These are phyloP conservation scores for Amoebophrya sp. DNA, from an alignment of 169 alveolate genomes.

Conservation along the genomic window DNA sequence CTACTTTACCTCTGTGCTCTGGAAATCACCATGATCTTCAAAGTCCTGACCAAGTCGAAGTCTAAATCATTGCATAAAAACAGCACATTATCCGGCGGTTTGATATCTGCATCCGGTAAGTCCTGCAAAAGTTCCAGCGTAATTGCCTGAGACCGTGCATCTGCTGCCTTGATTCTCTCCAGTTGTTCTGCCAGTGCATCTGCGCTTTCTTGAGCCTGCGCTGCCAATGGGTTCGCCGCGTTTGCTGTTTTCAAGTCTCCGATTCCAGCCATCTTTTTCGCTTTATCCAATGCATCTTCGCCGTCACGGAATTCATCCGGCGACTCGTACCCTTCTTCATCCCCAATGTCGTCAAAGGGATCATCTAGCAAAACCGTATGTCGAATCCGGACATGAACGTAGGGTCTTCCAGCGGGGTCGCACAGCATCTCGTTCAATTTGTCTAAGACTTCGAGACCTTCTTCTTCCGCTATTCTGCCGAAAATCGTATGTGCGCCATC, in stretches of 20 bases:
- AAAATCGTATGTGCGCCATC: slow-evolving; percentile 76
- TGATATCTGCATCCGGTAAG: slow-evolving; percentile 94
- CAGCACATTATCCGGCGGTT: slow-evolving; percentile 96
- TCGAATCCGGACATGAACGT: slow-evolving; percentile 70
- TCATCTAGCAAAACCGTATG: slow-evolving; percentile 82
- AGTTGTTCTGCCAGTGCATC: slow-evolving; percentile 71
- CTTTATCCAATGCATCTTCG: too few relatives aligned
- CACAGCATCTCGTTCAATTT: slow-evolving; percentile 65
- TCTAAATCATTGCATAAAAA: too few relatives aligned
- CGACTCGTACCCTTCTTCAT: slow-evolving; percentile 44
- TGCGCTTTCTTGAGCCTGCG: slow-evolving; percentile 59
- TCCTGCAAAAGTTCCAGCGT: slow-evolving; percentile 94
- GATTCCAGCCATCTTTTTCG: too few relatives aligned
- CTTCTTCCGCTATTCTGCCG: slow-evolving; percentile 77
- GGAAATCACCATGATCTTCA: too few relatives aligned
- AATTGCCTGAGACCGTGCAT: slow-evolving; percentile 87
- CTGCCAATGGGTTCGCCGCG: too few relatives aligned
- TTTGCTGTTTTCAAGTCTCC: too few relatives aligned
- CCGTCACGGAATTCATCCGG: neutral
- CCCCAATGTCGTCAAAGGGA: slow-evolving; percentile 69
- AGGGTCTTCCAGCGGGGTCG: slow-evolving; percentile 72
- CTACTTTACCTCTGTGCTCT: too few relatives aligned
- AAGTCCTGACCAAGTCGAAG: too few relatives aligned
- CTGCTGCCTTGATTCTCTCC: slow-evolving; percentile 70
- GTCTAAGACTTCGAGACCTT: slow-evolving; percentile 58